These are phyloP conservation scores for Aspergillus sp. DNA, from an alignment of 2,329 filamentous ascomycete species.

Conservation along the genomic window DNA sequence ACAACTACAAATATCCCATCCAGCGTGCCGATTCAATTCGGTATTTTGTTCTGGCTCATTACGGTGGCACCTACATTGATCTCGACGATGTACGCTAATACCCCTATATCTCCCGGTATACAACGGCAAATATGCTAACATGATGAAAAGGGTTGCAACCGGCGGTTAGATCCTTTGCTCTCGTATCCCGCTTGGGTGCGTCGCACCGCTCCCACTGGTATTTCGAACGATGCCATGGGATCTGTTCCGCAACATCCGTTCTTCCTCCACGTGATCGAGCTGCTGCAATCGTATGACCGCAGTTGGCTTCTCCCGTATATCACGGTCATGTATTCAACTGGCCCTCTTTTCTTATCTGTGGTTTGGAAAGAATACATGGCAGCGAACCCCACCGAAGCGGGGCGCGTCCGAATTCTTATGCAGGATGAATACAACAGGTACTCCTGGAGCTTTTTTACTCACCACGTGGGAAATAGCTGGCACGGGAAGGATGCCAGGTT, in stretches of 20 bases:
- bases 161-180: slow-evolving; percentile 66
- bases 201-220: slow-evolving; percentile 72
- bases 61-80: slow-evolving; percentile 79
- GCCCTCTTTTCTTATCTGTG: slow-evolving; percentile 72
- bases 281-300: slow-evolving; percentile 65
- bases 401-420: slow-evolving; percentile 67
- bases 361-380: slow-evolving; percentile 73
- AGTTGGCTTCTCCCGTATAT: slow-evolving; percentile 71
- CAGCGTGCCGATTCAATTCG: slow-evolving; percentile 76
- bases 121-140: slow-evolving; percentile 11
- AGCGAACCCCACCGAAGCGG: slow-evolving; percentile 38
- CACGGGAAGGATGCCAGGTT: slow-evolving; percentile 63
- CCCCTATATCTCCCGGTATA: neutral
- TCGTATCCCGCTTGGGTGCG: slow-evolving; percentile 69
- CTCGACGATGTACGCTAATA: slow-evolving; percentile 62
- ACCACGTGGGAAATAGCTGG: slow-evolving; percentile 65
- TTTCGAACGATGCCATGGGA: slow-evolving; percentile 80
- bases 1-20: slow-evolving; percentile 71
- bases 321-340: slow-evolving; percentile 77
- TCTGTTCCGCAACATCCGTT: slow-evolving; percentile 71
- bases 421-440: slow-evolving; percentile 68
- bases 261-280: slow-evolving; percentile 68
- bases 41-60: slow-evolving; percentile 76
- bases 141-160: slow-evolving; percentile 59
- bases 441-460: slow-evolving; percentile 71